A percentile compares a stretch with the other conserved stretches of the same genome.
Conservation (phyloP, 208 protist species). For the Crithidia brevicula region DNA sequence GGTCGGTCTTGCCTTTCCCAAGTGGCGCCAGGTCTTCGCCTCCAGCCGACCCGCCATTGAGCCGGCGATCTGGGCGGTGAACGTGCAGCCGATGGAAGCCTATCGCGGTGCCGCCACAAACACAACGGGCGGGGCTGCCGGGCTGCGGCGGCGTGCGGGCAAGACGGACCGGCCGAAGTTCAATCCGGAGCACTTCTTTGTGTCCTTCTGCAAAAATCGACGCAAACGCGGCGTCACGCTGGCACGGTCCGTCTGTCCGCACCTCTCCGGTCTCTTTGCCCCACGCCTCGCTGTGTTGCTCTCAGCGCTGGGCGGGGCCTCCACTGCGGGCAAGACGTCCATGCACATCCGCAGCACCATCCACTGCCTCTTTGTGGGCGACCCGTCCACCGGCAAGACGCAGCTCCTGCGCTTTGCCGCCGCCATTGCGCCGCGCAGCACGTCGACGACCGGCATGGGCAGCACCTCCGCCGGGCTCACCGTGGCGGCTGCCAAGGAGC, state of each 20-base stretch:
- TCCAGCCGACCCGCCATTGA: slow-evolving; percentile 75
- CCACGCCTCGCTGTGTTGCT: slow-evolving; percentile 83
- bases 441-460: slow-evolving; percentile 91
- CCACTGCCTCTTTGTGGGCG: slow-evolving; percentile 98
- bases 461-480: slow-evolving; percentile 93
- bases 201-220: slow-evolving; percentile 57
- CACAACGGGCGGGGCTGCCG: slow-evolving; percentile 16
- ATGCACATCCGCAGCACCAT: slow-evolving; percentile 93
- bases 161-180: slow-evolving; percentile 54
- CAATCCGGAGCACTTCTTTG: slow-evolving; percentile 78
- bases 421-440: slow-evolving; percentile 79
- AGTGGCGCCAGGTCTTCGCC: slow-evolving; percentile 71
- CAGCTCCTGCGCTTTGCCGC: slow-evolving; percentile 90
- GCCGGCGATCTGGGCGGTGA: slow-evolving; percentile 79
- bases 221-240: slow-evolving; percentile 55
- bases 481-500: slow-evolving; percentile 87
- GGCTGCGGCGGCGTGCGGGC: slow-evolving; percentile 27
- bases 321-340: slow-evolving; percentile 57
- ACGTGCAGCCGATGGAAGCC: slow-evolving; percentile 79
- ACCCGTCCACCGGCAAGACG: slow-evolving; percentile 98
- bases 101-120: slow-evolving; percentile 59
- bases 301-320: slow-evolving; percentile 68
- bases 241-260: slow-evolving; percentile 66
- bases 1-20: slow-evolving; percentile 74
- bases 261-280: slow-evolving; percentile 82